Base-by-base conservation (phyloP, 2,329 filamentous ascomycete genomes). In the Colletotrichum spaethianum region DNA sequence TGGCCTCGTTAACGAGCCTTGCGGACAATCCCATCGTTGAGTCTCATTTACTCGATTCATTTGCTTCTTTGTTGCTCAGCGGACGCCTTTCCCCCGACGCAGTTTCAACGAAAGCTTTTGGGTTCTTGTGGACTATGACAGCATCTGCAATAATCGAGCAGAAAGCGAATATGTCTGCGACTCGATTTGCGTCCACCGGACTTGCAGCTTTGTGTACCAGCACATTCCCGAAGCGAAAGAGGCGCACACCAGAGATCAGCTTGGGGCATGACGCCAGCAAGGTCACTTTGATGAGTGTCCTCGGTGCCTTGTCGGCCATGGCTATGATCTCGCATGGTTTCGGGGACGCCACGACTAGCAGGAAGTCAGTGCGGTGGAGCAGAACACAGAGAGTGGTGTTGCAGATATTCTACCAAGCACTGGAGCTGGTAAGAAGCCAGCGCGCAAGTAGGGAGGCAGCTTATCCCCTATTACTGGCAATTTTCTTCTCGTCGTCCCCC, bases 1-100 rank as follows among this genome's bases (percentile, higher is more conserved):
- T 87, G 2, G 72, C 73, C 18, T 78, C 79, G 20, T 75, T 87
- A 18, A 75, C 78, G 56, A 78, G 79, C 9, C 84, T 68, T 33
- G 60, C 48, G 7, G 53, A 38, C 31, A 40, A 61, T 18, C 23
- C 44, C 12, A 12, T 33, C 33, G 40, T 56, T n/a, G 40, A 46
- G 9, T 33, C 44, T 36, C 52, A 53, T 31, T 48, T 67, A 46
- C 46, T 72, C n/a, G 53, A 59, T 9, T 36, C 50, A 16, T 53
- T 53, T 20, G 36, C 70, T 8, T 63, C 44, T 7, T 28, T 73
- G 16, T n/a, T 74, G 18, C 28, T 56, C 20, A 46, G 50, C 18
- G 40, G 28, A 23, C 36, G 28, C 4, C 48, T 73, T 9, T 44
- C 67, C 11, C n/a, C 23, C 1, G 59, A 33, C 20, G 44, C 38